Conservation (phyloP, 163 green algal genomes). For the Coccomyxa subellipsoidea region DNA sequence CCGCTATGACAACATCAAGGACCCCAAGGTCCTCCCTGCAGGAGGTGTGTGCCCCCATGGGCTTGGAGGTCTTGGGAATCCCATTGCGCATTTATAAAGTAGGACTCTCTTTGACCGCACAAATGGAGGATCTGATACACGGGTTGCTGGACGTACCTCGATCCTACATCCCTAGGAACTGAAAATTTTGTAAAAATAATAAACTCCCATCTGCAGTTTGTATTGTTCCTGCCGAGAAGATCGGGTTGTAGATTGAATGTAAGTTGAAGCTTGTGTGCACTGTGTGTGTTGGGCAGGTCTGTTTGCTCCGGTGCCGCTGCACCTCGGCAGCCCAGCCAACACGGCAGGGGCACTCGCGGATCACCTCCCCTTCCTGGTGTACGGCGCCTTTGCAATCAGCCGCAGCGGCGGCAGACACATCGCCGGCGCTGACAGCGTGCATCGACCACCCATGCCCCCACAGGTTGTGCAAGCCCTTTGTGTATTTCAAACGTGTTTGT, state of each 20-base stretch:
- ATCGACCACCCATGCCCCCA: background rate
- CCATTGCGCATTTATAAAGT: too few species aligned
- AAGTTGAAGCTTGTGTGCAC: too few species aligned
- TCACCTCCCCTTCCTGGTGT: constrained; percentile 28
- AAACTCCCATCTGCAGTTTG: too few species aligned
- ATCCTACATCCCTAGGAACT: too few species aligned
- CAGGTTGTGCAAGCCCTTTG: background rate
- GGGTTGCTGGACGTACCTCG: too few species aligned
- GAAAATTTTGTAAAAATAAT: too few species aligned
- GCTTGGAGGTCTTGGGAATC: too few species aligned
- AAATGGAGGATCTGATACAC: too few species aligned
- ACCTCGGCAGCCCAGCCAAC: background rate
- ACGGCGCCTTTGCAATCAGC: constrained; percentile 29
- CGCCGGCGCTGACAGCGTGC: constrained; percentile 18
- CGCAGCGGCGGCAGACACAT: constrained; percentile 24
- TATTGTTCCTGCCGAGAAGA: too few species aligned
- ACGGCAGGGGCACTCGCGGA: background rate
- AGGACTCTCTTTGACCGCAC: too few species aligned
- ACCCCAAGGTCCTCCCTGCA: background rate
- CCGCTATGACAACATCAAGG: background rate
- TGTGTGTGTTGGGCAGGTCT: background rate
- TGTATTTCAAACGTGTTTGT: background rate
- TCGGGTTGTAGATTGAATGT: too few species aligned
- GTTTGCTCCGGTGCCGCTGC: background rate
- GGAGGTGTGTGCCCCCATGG: too few species aligned